These are phyloP conservation scores for Veloboletus limbatus DNA, from an alignment of 1,284 basidiomycete genomes.

Conservation along the genomic window DNA sequence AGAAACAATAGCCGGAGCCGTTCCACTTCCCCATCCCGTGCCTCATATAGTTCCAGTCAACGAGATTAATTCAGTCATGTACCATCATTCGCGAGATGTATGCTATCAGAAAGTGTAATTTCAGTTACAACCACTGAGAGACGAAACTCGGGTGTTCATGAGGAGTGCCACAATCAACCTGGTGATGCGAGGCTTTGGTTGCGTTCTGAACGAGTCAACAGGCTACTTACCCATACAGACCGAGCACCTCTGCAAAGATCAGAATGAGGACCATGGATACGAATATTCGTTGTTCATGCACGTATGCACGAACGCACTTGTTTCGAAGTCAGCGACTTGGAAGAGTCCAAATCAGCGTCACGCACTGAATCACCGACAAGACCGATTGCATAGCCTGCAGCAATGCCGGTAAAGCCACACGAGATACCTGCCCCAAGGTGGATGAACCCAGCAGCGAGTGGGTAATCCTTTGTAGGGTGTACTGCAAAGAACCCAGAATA, in stretches of 20 bases:
- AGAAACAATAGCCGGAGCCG: conserved; percentile 25
- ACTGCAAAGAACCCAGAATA: conserved; percentile 46
- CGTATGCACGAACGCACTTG: conserved; percentile 72
- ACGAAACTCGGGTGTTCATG: conserved; percentile 71
- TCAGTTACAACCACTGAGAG: conserved; percentile 28
- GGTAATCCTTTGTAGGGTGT: conserved; percentile 56
- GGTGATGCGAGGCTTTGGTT: not conserved
- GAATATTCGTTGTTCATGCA: conserved; percentile 88
- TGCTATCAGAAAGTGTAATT: conserved; percentile 7
- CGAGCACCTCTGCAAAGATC: conserved; percentile 94
- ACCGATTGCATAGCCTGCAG: conserved; percentile 98
- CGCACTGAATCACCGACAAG: conserved; percentile 91
- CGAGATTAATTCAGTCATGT: conserved; percentile 15
- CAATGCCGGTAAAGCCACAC: conserved; percentile 89
- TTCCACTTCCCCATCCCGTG: conserved; percentile 21
- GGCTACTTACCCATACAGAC: conserved; percentile 73
- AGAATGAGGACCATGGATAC: conserved; percentile 89
- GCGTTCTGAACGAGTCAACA: not conserved
- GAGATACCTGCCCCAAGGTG: conserved; percentile 94
- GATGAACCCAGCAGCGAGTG: conserved; percentile 86
- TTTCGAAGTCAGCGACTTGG: conserved; percentile 2
- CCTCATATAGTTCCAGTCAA: conserved; percentile 15
- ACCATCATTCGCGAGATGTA: conserved; percentile 15
- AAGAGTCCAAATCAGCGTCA: conserved; percentile 9
- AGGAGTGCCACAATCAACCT: conserved; percentile 87